phyloP scores from a whole-genome alignment of 495 filamentous ascomycete genomes.

The Xylaria scruposa region DNA sequence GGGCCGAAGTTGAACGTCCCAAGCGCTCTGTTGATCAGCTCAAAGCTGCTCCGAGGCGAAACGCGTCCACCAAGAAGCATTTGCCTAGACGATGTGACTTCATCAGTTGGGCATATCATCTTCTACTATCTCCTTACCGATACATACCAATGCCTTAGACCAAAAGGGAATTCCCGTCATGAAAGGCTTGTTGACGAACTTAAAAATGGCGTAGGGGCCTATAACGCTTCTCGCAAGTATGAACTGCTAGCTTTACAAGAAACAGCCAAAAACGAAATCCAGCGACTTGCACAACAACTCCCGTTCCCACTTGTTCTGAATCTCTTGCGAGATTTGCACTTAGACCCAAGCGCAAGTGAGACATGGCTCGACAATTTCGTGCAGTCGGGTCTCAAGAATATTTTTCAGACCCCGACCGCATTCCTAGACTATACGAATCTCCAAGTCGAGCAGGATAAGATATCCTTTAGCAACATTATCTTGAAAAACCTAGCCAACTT shows the following conservation, averaged over 20 bases:
- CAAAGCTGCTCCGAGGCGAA: neutral
- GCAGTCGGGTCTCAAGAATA: conserved; percentile 27
- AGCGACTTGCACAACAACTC: conserved; percentile 21
- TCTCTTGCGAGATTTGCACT: conserved; percentile 30
- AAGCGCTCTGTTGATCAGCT: conserved; percentile 12
- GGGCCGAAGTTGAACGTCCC: conserved; percentile 18
- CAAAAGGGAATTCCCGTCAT: conserved; percentile 18
- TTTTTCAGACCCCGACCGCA: conserved; percentile 13
- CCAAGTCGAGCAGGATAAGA: conserved; percentile 9
- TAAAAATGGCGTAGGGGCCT: conserved; percentile 23
- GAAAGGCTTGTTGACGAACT: conserved; percentile 28
- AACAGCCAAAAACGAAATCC: conserved; percentile 27
- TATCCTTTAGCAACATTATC: conserved; percentile 24
- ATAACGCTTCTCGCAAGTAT: conserved; percentile 27
- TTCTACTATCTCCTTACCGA: conserved; percentile 33
- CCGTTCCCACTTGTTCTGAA: conserved; percentile 34
- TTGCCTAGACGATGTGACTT: conserved; percentile 10
- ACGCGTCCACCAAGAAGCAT: neutral
- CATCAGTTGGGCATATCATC: conserved; percentile 28
- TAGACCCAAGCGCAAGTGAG: conserved; percentile 27
- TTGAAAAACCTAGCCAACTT: conserved; percentile 20
- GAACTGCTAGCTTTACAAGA: conserved; percentile 31
- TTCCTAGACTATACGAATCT: conserved; percentile 17
- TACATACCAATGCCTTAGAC: conserved; percentile 30
- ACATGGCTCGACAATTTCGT: conserved; percentile 34